Evolutionary conservation across 768 basidiomycete species (phyloP).

Genomic region (Candolleomyces efflorescens): DNA sequence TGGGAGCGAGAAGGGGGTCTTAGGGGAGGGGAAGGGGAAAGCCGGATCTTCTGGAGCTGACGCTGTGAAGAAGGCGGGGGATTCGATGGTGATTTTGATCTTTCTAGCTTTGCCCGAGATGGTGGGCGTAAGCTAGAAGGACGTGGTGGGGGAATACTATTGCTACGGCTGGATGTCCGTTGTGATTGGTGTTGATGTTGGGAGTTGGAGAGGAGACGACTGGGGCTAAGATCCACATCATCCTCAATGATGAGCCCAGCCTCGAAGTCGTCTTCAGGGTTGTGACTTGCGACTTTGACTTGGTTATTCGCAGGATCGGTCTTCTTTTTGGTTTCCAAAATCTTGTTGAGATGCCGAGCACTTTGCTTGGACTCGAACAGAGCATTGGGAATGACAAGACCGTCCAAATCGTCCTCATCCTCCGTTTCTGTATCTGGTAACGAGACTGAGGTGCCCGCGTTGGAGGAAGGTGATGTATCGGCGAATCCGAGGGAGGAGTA

Average conservation of each 20-base stretch:
- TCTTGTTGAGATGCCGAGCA: slow-evolving; percentile 43
- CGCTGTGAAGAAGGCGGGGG: slow-evolving; percentile 67
- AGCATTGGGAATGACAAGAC: slow-evolving; percentile 70
- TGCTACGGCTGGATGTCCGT: slow-evolving; percentile 48
- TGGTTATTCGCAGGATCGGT: slow-evolving; percentile 36
- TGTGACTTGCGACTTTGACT: slow-evolving; percentile 50
- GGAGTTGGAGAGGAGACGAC: slow-evolving; percentile 55
- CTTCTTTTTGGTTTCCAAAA: slow-evolving; percentile 53
- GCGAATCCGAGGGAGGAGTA: slow-evolving; percentile 78
- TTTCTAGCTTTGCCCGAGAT: slow-evolving; percentile 53
- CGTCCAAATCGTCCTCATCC: slow-evolving; percentile 74
- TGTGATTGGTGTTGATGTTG: slow-evolving; percentile 37
- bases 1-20: slow-evolving; percentile 54
- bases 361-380: slow-evolving; percentile 72
- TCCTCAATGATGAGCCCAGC: slow-evolving; percentile 80
- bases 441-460: slow-evolving; percentile 63
- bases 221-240: slow-evolving; percentile 78
- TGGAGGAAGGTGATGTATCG: slow-evolving; percentile 67
- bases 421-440: slow-evolving; percentile 75
- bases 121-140: slow-evolving; percentile 56
- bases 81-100: slow-evolving; percentile 68
- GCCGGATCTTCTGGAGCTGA: slow-evolving; percentile 62
- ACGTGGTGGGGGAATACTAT: slow-evolving; percentile 52
- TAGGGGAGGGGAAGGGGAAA: slow-evolving; percentile 68
- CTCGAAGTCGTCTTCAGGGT: slow-evolving; percentile 85